Percentiles rank a stretch among this genome's conserved stretches.
Conservation (phyloP, 2,329 filamentous ascomycete genomes). For the Penicillium sp. region DNA sequence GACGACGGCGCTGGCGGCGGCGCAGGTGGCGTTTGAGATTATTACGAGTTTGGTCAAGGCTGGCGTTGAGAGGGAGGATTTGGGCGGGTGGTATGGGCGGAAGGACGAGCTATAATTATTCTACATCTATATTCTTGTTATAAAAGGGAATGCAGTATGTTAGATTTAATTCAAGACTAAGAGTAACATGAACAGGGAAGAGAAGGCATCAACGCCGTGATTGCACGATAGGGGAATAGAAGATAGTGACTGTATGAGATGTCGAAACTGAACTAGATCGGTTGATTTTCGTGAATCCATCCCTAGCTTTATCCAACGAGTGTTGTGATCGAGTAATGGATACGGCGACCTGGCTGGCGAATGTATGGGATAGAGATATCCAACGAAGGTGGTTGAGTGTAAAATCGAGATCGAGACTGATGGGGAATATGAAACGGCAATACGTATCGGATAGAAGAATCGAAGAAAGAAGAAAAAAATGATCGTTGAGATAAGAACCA, state of each 20-base stretch:
- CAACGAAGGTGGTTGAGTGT: no score
- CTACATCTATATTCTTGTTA: neutral
- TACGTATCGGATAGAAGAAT: neutral
- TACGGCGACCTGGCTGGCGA: no score
- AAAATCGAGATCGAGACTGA: no score
- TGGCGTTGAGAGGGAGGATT: conserved; percentile 32
- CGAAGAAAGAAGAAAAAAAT: neutral
- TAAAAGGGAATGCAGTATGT: neutral
- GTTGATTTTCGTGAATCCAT: no score
- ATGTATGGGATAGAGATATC: no score
- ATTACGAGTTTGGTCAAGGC: conserved; percentile 58
- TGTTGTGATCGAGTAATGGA: no score
- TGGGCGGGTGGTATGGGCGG: conserved; percentile 39
- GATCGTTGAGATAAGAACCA: neutral
- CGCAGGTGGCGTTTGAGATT: conserved; percentile 83
- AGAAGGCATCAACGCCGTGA: neutral
- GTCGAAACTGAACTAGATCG: no score
- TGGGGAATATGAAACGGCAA: no score
- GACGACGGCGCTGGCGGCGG: conserved; percentile 75
- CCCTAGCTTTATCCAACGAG: no score
- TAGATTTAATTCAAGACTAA: neutral
- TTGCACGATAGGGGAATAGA: neutral
- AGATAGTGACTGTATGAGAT: no score
- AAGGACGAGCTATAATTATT: conserved; percentile 24
- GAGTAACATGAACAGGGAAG: neutral